phyloP scores from a whole-genome alignment of 371 early-diverging fungal genomes.

The Conidiobolus incongruus region DNA sequence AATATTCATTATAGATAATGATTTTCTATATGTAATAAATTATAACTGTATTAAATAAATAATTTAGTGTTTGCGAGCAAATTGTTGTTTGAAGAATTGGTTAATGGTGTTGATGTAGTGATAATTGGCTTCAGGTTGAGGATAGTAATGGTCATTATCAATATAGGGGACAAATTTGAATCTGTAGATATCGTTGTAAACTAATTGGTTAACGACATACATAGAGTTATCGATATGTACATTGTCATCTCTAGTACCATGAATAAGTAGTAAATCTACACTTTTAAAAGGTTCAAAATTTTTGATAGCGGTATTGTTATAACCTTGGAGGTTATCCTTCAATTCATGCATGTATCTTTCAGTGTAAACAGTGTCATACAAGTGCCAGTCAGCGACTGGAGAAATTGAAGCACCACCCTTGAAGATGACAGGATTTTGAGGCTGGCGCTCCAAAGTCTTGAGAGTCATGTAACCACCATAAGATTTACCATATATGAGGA shows the following conservation, averaged over 20 bases:
- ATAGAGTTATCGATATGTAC: constrained; percentile 83
- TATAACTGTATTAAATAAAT: too few species aligned
- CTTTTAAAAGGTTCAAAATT: constrained; percentile 64
- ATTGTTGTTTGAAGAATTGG: too few species aligned
- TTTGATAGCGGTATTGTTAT: constrained; percentile 49
- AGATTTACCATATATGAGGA: constrained; percentile 90
- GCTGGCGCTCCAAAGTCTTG: constrained; percentile 50
- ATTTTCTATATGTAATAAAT: too few species aligned
- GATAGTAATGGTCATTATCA: constrained; percentile 57
- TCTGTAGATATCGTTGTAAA: constrained; percentile 35
- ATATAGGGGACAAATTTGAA: constrained; percentile 68
- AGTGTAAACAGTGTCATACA: constrained; percentile 79
- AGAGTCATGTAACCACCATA: constrained; percentile 83
- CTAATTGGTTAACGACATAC: constrained; percentile 47
- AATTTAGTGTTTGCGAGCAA: too few species aligned
- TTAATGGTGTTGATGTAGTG: too few species aligned
- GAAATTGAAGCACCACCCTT: constrained; percentile 78
- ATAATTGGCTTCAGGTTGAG: too few species aligned
- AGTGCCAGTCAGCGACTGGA: constrained; percentile 86
- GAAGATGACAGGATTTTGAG: constrained; percentile 44
- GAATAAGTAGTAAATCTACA: constrained; percentile 55
- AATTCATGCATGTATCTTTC: constrained; percentile 92
- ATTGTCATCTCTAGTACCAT: constrained; percentile 83
- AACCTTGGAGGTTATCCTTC: constrained; percentile 46
- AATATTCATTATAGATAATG: too few species aligned